Percentiles rank a stretch among this genome's conserved stretches.
Evolutionary conservation across 768 basidiomycete genomes (phyloP).

Genomic region (Scleroderma citrinum): DNA sequence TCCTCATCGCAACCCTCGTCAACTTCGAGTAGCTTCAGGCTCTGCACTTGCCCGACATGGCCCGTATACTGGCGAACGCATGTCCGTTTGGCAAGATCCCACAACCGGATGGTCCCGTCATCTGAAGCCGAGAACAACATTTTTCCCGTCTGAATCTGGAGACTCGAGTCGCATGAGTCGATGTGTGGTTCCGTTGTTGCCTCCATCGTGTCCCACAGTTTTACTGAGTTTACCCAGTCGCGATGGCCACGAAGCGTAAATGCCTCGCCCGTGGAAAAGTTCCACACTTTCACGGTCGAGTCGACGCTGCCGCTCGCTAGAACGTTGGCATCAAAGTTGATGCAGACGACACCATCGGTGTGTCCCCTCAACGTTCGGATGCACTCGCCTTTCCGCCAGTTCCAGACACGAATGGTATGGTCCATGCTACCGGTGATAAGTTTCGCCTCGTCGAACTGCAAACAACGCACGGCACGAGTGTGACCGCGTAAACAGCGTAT

Average conservation of each 20-base stretch:
- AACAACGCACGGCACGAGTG: constrained; percentile 81
- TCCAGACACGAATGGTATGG: constrained; percentile 90
- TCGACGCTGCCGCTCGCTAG: constrained; percentile 93
- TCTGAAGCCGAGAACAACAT: constrained; percentile 98
- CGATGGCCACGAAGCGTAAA: constrained; percentile 89
- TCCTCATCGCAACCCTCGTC: constrained; percentile 41
- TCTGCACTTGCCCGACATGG: constrained; percentile 94
- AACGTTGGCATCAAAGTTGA: constrained; percentile 88
- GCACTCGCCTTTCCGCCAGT: constrained; percentile 87
- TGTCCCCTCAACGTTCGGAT: constrained; percentile 87
- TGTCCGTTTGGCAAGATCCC: constrained; percentile 79
- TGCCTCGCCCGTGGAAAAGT: constrained; percentile 84
- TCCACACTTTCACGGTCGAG: constrained; percentile 93
- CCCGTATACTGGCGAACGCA: constrained; percentile 84
- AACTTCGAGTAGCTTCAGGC: constrained; percentile 70
- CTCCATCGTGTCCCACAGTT: constrained; percentile 70
- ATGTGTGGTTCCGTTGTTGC: constrained; percentile 2
- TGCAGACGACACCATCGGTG: constrained; percentile 83
- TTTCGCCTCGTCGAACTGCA: constrained; percentile 95
- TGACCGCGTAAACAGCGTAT: constrained; percentile 85
- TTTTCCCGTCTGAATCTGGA: constrained; percentile 73
- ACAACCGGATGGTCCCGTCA: constrained; percentile 88
- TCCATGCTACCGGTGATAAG: constrained; percentile 98
- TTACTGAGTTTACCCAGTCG: constrained; percentile 96
- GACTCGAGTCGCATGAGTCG: constrained; percentile 28